Conservation (phyloP, 768 basidiomycete genomes). For the Artomyces pyxidatus region DNA sequence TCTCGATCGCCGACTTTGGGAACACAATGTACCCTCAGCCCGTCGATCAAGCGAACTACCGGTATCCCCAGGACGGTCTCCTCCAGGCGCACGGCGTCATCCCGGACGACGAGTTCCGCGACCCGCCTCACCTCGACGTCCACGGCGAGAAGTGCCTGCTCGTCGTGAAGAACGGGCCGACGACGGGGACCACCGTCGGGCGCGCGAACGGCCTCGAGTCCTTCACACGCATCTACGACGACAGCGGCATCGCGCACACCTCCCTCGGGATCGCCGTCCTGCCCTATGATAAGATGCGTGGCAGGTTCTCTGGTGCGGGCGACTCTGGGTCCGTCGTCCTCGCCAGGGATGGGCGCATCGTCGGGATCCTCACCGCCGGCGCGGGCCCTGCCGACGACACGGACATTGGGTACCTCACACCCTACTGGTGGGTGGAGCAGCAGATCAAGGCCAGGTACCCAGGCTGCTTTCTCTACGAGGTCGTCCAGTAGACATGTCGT, state of each 20-base stretch:
- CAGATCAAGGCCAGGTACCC: constrained; percentile 20
- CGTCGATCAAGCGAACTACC: no score
- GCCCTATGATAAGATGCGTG: constrained; percentile 12
- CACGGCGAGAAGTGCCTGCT: constrained; percentile 17
- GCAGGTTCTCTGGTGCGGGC: constrained; percentile 19
- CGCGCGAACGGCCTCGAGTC: constrained; percentile 19
- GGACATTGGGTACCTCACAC: constrained; percentile 20
- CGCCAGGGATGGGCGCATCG: constrained; percentile 17
- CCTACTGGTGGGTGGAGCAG: constrained; percentile 18
- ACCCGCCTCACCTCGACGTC: constrained; percentile 17
- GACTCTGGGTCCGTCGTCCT: constrained; percentile 23
- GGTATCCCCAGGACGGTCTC: constrained; percentile 20
- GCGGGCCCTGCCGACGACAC: constrained; percentile 13
- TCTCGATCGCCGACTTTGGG: no score
- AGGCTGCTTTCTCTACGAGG: constrained; percentile 13
- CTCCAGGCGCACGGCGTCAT: constrained; percentile 14
- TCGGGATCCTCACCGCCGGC: constrained; percentile 20
- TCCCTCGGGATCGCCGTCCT: constrained; percentile 19
- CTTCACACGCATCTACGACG: constrained; percentile 11
- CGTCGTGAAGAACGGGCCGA: constrained; percentile 19
- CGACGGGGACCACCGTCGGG: constrained; percentile 21
- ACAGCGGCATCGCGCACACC: background rate
- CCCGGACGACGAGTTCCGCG: constrained; percentile 14
- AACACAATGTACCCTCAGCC: no score
- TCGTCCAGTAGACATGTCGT: constrained; percentile 8